Conservation (phyloP, 495 filamentous ascomycete genomes). For the Oleoguttula mirabilis region DNA sequence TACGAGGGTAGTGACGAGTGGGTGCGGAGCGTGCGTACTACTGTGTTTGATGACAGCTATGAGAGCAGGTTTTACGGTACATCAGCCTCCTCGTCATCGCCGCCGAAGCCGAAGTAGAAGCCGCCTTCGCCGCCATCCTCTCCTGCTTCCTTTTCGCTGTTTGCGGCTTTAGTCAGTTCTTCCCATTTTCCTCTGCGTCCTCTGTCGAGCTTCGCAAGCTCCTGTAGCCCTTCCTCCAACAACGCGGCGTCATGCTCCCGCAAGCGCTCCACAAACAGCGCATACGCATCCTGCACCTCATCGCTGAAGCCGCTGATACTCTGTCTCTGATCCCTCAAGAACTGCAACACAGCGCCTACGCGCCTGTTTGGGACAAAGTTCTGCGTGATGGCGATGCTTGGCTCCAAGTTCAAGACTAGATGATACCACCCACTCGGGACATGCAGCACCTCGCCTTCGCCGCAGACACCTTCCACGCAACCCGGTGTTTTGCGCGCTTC, state of each 20-base stretch:
- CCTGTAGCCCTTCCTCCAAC: constrained; percentile 48
- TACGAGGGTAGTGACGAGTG: neutral
- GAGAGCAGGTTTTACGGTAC: neutral
- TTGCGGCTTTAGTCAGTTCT: constrained; percentile 42
- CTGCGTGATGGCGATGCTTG: constrained; percentile 81
- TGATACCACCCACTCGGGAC: constrained; percentile 97
- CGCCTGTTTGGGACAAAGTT: constrained; percentile 84
- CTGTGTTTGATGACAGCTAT: neutral
- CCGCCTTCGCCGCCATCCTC: constrained; percentile 39
- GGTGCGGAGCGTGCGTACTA: neutral
- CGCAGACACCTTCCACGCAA: constrained; percentile 79
- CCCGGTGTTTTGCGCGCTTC: constrained; percentile 66
- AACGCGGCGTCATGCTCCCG: constrained; percentile 49
- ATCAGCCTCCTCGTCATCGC: constrained; percentile 29
- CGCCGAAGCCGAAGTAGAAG: constrained; percentile 75
- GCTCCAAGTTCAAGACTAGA: constrained; percentile 77
- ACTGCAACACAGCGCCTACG: constrained; percentile 62
- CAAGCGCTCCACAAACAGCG: constrained; percentile 62
- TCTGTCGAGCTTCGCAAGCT: constrained; percentile 49
- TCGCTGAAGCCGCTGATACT: constrained; percentile 79
- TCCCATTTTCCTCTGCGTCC: constrained; percentile 72
- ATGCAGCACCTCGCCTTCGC: constrained; percentile 79
- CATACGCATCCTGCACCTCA: constrained; percentile 60
- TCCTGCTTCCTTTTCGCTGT: constrained; percentile 28
- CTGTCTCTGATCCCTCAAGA: constrained; percentile 68